Conservation (phyloP, 805 yeast species). For the Teunomyces barrocoloradensis region DNA sequence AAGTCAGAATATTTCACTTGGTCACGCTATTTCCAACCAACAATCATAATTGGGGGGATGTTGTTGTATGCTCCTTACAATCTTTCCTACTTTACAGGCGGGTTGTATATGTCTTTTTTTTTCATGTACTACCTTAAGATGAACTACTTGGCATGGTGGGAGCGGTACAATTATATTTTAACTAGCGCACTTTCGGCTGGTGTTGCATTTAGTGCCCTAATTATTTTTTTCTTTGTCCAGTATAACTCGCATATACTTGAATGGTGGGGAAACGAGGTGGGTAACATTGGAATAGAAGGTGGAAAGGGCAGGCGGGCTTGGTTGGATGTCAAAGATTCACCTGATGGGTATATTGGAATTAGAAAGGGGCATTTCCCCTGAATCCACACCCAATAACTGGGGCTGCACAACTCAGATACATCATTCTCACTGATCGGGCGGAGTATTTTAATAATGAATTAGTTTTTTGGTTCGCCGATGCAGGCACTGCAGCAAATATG, state of each 20-base stretch:
- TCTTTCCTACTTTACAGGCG: constrained; percentile 11
- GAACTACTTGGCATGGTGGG: constrained; percentile 10
- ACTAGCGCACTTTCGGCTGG: constrained; percentile 11
- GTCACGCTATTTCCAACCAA: constrained; percentile 17
- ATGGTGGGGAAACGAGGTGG: constrained; percentile 25
- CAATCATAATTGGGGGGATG: constrained; percentile 12
- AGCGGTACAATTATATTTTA: constrained; percentile 12
- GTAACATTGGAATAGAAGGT: constrained; percentile 16
- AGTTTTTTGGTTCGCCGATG: neutral
- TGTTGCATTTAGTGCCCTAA: constrained; percentile 14
- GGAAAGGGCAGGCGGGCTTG: constrained; percentile 18
- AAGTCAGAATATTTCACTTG: constrained; percentile 13
- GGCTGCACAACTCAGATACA: neutral
- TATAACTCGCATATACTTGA: constrained; percentile 9
- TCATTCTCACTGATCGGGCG: neutral
- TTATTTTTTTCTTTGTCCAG: constrained; percentile 13
- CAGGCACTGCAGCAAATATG: neutral
- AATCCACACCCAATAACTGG: neutral
- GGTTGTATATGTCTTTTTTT: constrained; percentile 7
- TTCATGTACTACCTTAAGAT: constrained; percentile 9
- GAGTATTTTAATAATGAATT: neutral
- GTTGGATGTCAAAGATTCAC: constrained; percentile 21
- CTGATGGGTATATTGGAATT: constrained; percentile 32
- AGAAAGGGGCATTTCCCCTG: constrained; percentile 29
- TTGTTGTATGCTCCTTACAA: constrained; percentile 11